Evolutionary conservation across 768 basidiomycete genomes (phyloP).

Genomic region (Tremella yokohamensis): DNA sequence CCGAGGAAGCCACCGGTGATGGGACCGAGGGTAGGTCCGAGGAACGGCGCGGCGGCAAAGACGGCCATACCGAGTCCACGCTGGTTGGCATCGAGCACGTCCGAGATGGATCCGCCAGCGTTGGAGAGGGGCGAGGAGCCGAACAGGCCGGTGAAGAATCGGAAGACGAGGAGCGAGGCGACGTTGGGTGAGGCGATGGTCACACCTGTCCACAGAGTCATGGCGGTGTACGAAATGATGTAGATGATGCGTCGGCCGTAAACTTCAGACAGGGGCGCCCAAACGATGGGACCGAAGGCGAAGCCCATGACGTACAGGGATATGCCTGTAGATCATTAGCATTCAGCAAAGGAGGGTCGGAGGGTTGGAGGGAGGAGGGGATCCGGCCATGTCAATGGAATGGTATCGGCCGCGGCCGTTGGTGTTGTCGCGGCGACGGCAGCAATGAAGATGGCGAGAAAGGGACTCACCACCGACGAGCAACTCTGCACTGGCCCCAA

Average conservation of each 20-base stretch:
- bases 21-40: conserved; percentile 44
- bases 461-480: conserved; percentile 54
- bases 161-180: conserved; percentile 50
- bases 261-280: conserved; percentile 51
- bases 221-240: conserved; percentile 49
- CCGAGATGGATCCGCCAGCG: conserved; percentile 50
- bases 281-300: conserved; percentile 50
- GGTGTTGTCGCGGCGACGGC: neutral
- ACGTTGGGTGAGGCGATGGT: conserved; percentile 50
- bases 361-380: neutral
- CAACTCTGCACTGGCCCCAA: conserved; percentile 33
- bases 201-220: conserved; percentile 50
- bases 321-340: neutral
- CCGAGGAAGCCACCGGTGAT: conserved; percentile 54
- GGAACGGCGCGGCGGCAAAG: conserved; percentile 47
- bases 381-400: neutral
- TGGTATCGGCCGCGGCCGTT: neutral
- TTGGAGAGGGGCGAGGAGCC: conserved; percentile 53
- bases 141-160: conserved; percentile 51
- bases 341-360: neutral
- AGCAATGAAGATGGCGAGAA: conserved; percentile 44
- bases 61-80: conserved; percentile 49
- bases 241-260: conserved; percentile 52
- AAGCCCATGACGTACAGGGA: conserved; percentile 51
- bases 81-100: conserved; percentile 46